phyloP scores from a whole-genome alignment of 345 rosid genomes.

The Conringia planisiliqua region DNA sequence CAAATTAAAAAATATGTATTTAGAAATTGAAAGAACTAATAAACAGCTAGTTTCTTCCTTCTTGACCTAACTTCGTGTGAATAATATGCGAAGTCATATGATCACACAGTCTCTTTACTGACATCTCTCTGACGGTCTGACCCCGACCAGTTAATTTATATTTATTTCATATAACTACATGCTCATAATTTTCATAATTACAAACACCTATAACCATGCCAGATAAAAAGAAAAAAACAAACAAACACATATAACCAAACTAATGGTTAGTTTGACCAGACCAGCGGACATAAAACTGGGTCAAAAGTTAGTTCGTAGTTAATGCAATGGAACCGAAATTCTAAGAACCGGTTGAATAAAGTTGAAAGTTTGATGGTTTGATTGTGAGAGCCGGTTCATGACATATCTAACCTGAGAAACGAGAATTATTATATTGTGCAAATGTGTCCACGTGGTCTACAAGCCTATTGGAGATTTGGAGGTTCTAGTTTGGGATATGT shows the following conservation, averaged over 20 bases:
- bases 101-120: neutral
- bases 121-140: neutral
- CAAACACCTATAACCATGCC: slow-evolving; percentile 1
- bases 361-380: slow-evolving; percentile 33
- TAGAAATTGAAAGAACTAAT: neutral
- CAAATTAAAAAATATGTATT: neutral
- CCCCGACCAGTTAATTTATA: neutral
- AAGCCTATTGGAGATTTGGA: neutral
- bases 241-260: neutral
- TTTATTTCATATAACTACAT: neutral
- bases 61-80: neutral
- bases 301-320: slow-evolving; percentile 21
- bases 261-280: slow-evolving; percentile 19
- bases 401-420: neutral
- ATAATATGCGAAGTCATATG: neutral
- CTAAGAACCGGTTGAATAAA: slow-evolving; percentile 3
- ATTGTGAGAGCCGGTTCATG: neutral
- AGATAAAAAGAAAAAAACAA: neutral
- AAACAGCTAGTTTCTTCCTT: neutral
- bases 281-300: neutral
- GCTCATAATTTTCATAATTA: slow-evolving; percentile 12
- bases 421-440: neutral
- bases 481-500: neutral
- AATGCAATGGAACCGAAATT: slow-evolving; percentile 26
- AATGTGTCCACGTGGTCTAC: slow-evolving; percentile 9